Evolutionary conservation across 495 filamentous ascomycete genomes (phyloP).

Genomic region (Neurospora africana): DNA sequence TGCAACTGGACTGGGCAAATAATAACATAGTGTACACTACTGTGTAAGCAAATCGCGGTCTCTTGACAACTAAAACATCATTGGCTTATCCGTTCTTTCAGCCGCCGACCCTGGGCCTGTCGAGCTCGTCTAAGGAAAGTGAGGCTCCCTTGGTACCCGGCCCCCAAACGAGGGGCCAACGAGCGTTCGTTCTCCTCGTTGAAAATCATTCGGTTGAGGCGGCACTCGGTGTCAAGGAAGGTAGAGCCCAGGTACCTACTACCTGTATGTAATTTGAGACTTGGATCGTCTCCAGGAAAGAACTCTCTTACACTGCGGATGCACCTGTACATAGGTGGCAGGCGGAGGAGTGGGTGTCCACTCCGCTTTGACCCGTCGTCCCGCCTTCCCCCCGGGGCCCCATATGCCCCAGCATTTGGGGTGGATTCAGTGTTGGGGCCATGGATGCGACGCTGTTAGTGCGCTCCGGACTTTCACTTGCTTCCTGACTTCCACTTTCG

Average conservation of each 20-base stretch:
- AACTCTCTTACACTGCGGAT: neutral
- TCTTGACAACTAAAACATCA: too few species aligned
- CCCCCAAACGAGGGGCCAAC: neutral
- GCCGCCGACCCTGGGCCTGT: neutral
- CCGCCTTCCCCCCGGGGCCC: neutral
- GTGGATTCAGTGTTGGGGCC: neutral
- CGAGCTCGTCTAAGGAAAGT: neutral
- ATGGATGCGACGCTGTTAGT: neutral
- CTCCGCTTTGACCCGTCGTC: neutral
- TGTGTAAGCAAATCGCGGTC: too few species aligned
- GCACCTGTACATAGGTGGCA: neutral
- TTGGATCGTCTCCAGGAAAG: neutral
- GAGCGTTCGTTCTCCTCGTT: neutral
- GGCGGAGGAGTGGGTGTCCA: neutral
- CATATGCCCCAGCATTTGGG: neutral
- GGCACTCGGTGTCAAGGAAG: neutral
- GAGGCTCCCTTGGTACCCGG: neutral
- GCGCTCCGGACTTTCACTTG: neutral
- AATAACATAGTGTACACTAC: too few species aligned
- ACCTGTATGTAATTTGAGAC: neutral
- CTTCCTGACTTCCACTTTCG: neutral
- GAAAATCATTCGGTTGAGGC: neutral
- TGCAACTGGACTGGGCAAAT: neutral
- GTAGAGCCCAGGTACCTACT: neutral
- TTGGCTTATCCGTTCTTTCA: neutral